Conservation (phyloP, 371 early-diverging fungal species). For the Parasitella parasitica region DNA sequence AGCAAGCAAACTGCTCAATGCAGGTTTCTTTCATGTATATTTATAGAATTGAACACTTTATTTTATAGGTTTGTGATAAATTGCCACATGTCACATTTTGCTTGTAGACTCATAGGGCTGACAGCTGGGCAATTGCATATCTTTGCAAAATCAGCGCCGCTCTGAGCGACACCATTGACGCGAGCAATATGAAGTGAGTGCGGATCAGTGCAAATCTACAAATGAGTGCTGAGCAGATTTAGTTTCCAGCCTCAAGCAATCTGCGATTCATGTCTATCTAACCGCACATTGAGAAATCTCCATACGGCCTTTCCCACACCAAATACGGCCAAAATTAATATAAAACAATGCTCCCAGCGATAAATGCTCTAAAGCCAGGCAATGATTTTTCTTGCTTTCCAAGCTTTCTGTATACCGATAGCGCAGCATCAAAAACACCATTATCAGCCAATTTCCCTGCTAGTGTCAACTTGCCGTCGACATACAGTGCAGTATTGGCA, state of each 20-base stretch:
- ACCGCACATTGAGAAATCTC: constrained; percentile 18
- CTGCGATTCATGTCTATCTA: too few species aligned
- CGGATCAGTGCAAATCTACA: constrained; percentile 30
- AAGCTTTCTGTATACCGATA: constrained; percentile 22
- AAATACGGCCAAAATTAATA: constrained; percentile 39
- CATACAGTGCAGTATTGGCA: constrained; percentile 20
- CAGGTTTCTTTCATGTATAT: background rate
- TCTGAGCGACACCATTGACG: constrained; percentile 56
- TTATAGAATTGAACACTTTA: background rate
- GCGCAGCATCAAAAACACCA: constrained; percentile 57
- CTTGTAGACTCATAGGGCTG: constrained; percentile 46
- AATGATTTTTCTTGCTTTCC: constrained; percentile 3
- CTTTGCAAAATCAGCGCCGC: constrained; percentile 53
- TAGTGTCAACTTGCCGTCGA: constrained; percentile 63
- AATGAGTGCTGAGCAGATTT: too few species aligned
- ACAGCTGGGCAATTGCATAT: constrained; percentile 54
- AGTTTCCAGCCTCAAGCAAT: too few species aligned
- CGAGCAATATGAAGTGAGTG: constrained; percentile 52
- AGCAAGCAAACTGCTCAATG: background rate
- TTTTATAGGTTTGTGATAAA: background rate
- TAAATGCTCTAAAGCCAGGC: constrained; percentile 24
- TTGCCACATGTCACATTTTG: constrained; percentile 49
- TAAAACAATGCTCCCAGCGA: constrained; percentile 48
- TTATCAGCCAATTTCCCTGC: constrained; percentile 79
- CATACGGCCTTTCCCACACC: constrained; percentile 36